A percentile compares a stretch with the other conserved stretches of the same genome.
Evolutionary conservation across 352 stramenopile genomes (phyloP).

Genomic region (Globisporangium mamillatum): DNA sequence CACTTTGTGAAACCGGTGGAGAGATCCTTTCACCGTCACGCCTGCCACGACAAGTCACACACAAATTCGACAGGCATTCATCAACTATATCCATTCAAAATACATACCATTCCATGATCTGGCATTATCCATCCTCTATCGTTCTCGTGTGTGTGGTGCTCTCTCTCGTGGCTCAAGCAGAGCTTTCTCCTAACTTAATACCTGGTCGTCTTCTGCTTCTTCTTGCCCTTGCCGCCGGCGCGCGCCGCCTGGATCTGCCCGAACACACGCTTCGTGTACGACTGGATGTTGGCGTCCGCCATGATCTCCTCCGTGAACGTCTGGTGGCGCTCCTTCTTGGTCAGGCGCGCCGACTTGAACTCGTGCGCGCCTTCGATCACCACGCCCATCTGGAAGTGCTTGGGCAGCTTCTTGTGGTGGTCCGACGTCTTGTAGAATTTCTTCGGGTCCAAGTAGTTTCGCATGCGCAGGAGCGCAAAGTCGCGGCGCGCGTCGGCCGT

Average conservation of each 20-base stretch:
- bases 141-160: background rate
- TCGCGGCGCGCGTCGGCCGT: conserved; percentile 86
- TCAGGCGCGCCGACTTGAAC: conserved; percentile 87
- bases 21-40: background rate
- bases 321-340: conserved; percentile 89
- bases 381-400: conserved; percentile 90
- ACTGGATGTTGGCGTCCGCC: conserved; percentile 76
- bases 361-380: conserved; percentile 92
- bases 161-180: background rate
- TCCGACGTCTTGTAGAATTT: conserved; percentile 96
- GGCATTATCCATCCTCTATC: background rate
- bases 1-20: background rate
- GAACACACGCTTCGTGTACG: conserved; percentile 88
- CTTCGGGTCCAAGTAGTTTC: conserved; percentile 95
- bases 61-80: background rate
- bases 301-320: conserved; percentile 96
- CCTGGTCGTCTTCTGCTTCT: conserved; percentile 35
- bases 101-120: background rate
- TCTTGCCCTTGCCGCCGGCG: conserved; percentile 44
- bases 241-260: conserved; percentile 62
- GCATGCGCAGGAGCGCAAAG: conserved; percentile 91
- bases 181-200: conserved; percentile 1
- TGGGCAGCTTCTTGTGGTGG: conserved; percentile 76
- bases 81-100: background rate
- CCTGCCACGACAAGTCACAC: background rate